Base-by-base conservation (phyloP, 352 stramenopile genomes). In the Pythium utonaiense region DNA sequence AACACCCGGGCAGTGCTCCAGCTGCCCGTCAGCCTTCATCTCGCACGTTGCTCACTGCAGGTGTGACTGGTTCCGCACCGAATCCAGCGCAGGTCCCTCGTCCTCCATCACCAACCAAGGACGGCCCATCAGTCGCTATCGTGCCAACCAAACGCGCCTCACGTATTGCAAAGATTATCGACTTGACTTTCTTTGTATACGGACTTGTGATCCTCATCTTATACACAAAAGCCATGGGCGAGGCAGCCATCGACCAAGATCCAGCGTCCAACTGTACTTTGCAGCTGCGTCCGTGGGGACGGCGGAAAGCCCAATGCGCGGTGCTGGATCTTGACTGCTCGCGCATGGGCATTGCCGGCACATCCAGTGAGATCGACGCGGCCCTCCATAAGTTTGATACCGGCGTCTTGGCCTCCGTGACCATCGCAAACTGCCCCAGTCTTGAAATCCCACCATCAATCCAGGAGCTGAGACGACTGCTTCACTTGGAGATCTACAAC, bases 401-500 rank as follows among this genome's bases (percentile, higher is more conserved):
- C 2, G 21, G 28, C 17, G 51, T 60, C 19, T 51, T 66, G 7
- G 44, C 57, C 8, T 66, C 57, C 0, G 24, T 62, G 17, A 63
- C 57, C 12, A 56, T 70, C 53, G 51, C 63, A 28, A 54, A 66
- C 45, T 70, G 63, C 31, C 57, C 57, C 0, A 17, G 27, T 6
- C 57, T 70, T 0, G 45, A 63, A 17, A 70, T 70, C 34, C 63
- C 63, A 3, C 24, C 57, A 19, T 31, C 45, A 5, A 62, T 70
- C 28, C 52, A 70, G 48, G 12, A 27, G 3, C 31, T 70, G 3
- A 30, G 12, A 30, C 40, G 56, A 8, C 31, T 66, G 12, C 36
- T 66, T 1, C 45, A 62, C 14, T 22, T 70, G 6, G 63, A 70
- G 38, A 51, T 70, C 13, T 67, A 67, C 53, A 70, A 70, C 47